Evolutionary conservation across 2,329 filamentous ascomycete species (phyloP).

Genomic region (Teratosphaeria zuluensis): DNA sequence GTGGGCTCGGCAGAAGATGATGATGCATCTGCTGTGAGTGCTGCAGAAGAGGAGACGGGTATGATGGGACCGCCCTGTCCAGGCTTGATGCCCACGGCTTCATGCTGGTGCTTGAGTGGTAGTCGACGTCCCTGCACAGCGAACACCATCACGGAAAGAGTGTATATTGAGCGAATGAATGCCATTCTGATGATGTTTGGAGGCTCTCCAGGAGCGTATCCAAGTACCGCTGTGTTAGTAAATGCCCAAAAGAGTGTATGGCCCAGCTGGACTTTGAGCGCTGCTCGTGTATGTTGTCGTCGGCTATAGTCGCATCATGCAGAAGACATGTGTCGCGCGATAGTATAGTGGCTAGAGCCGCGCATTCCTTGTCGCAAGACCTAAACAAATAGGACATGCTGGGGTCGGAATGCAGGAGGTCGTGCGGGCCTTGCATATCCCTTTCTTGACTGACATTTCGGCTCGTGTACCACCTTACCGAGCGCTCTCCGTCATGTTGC

Average conservation of each 20-base stretch:
- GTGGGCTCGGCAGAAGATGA: conserved; percentile 22
- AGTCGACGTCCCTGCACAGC: conserved; percentile 12
- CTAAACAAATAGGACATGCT: conserved; percentile 20
- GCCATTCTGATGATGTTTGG: conserved; percentile 10
- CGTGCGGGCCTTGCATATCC: neutral
- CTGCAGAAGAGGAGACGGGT: conserved; percentile 7
- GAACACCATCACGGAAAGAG: conserved; percentile 7
- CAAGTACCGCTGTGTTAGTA: neutral
- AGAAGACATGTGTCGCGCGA: too few relatives aligned
- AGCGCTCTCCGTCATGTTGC: neutral
- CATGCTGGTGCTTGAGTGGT: conserved; percentile 16
- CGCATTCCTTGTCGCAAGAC: conserved; percentile 19
- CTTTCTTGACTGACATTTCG: conserved; percentile 3
- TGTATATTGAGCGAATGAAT: conserved; percentile 9
- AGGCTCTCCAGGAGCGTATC: neutral
- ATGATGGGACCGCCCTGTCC: conserved; percentile 15
- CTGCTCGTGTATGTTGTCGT: neutral
- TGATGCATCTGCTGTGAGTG: conserved; percentile 8
- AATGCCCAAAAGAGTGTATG: neutral
- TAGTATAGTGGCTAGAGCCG: neutral
- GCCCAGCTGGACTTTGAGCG: neutral
- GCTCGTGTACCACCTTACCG: neutral
- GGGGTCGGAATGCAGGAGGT: conserved; percentile 18
- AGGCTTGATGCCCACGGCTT: conserved; percentile 18
- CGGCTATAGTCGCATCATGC: conserved; percentile 9